Evolutionary conservation across 2,329 filamentous ascomycete species (phyloP), one percentile per base, ranked within the genome.

Genomic region (Coniochaeta prunicola): DNA sequence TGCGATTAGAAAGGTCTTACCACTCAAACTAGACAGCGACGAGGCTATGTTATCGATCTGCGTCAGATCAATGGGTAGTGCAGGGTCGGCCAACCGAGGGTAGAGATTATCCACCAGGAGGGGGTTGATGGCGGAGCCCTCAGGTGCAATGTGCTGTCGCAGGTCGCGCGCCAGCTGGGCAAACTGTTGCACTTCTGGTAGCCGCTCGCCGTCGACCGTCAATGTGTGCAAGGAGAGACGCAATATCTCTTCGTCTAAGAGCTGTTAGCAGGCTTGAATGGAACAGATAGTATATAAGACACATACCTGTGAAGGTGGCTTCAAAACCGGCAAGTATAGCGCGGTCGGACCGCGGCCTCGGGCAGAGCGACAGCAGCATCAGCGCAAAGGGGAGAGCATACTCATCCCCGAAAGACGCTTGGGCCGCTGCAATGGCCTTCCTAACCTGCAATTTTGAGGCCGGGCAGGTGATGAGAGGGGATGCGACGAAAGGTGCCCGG

Each of bases 151-250:
- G 21, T 54, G 30, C 12, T 9, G 28, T 15, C 30, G 30, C 31
- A 54, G n/a, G 33, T 54, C 53, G 30, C 17, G 53, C 30, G 13
- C 31, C n/a, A 54, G 8, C 21, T 34, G 30, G 24, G 53, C 53
- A 31, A 54, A 54, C 30, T 54, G 53, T n/a, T 54, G 53, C n/a
- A 54, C 53, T 54, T 54, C 53, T 28, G 53, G 53, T 17, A 54
- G 21, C 15, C 53, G 30, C 13, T 54, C 31, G 12, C 53, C 53
- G 21, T 54, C 53, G 24, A 54, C 53, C 17, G 1, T 19, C 10
- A 54, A 3, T 21, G 17, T 26, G 24, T 54, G 53, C 30, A 54
- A 28, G 21, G 53, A 54, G 2, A 54, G 53, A n/a, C 12, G 30
- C 17, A 10, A 2, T 33, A 54, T 54, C 13, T 54, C 53, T 13